A percentile compares a stretch with the other conserved stretches of the same genome.
These are phyloP conservation scores for Casuarina cunninghamiana DNA, from an alignment of 306 rosid species.

Conservation along the genomic window DNA sequence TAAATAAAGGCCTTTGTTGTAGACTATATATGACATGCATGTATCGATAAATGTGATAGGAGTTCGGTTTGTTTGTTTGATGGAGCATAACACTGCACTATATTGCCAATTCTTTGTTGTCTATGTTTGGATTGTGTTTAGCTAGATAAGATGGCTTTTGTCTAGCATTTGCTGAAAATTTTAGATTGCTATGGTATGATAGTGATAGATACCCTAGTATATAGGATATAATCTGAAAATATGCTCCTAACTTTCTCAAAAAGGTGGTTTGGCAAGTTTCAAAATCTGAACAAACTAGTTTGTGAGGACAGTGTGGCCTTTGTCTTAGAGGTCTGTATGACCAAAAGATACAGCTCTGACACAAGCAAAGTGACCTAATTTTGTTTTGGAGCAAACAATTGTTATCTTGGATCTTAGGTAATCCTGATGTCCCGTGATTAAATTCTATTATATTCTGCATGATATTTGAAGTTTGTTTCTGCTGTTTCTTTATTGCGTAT, in stretches of 20 bases:
- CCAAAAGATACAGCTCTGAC: neutral
- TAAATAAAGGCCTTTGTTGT: neutral
- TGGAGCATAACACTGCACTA: neutral
- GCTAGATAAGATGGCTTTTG: no score
- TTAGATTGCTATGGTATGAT: no score
- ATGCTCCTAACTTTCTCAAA: neutral
- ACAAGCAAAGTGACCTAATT: neutral
- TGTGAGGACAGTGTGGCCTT: neutral
- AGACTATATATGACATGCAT: neutral
- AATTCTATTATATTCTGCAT: neutral
- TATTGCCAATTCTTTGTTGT: no score
- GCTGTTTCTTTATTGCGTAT: neutral
- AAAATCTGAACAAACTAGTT: neutral
- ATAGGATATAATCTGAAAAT: neutral
- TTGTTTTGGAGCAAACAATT: neutral
- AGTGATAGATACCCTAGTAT: no score
- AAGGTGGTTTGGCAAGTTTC: neutral
- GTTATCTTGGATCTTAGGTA: neutral
- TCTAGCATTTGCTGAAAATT: no score
- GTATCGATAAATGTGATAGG: neutral
- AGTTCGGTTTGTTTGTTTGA: neutral
- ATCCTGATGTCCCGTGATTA: neutral
- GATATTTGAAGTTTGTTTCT: neutral
- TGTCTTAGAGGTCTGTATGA: neutral
- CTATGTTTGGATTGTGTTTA: no score